Conservation (phyloP, 2,329 filamentous ascomycete species). For the Trichophyton rubrum region DNA sequence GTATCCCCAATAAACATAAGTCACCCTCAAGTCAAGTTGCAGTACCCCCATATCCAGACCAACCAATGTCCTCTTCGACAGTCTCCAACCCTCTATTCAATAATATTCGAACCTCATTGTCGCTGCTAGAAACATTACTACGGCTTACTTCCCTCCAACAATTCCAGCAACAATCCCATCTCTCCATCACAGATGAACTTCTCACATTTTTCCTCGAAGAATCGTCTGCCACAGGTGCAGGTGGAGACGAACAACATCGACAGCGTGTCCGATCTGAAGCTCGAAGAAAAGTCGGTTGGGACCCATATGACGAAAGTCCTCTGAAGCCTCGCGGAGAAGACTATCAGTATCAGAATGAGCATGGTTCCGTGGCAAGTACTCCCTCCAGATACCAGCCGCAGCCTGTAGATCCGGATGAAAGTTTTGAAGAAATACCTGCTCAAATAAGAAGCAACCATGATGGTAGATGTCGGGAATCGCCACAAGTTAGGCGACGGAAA, state of each 20-base stretch:
- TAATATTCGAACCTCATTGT: conserved; percentile 54
- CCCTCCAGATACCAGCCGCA: conserved; percentile 2
- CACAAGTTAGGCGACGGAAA: background rate
- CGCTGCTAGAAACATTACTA: conserved; percentile 76
- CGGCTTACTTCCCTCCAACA: conserved; percentile 79
- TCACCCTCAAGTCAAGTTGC: conserved; percentile 9
- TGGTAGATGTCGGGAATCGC: conserved; percentile 3
- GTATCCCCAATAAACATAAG: conserved; percentile 32
- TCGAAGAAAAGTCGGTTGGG: conserved; percentile 51
- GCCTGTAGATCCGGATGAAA: background rate
- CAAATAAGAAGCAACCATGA: background rate
- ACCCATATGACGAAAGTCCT: conserved; percentile 59
- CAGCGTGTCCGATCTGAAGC: conserved; percentile 50
- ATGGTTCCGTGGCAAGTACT: conserved; percentile 7
- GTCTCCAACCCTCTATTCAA: conserved; percentile 39
- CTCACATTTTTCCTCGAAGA: conserved; percentile 75
- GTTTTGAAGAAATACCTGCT: background rate
- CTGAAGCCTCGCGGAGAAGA: conserved; percentile 54
- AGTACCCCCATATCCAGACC: conserved; percentile 28
- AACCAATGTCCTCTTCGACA: conserved; percentile 36
- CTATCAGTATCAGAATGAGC: conserved; percentile 41
- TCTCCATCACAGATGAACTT: conserved; percentile 82
- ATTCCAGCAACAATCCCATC: conserved; percentile 77
- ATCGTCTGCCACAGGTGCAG: conserved; percentile 52
- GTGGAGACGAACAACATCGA: conserved; percentile 48